These are phyloP conservation scores for Kluyveromyces siamensis DNA, from an alignment of 805 yeast species.

Conservation along the genomic window DNA sequence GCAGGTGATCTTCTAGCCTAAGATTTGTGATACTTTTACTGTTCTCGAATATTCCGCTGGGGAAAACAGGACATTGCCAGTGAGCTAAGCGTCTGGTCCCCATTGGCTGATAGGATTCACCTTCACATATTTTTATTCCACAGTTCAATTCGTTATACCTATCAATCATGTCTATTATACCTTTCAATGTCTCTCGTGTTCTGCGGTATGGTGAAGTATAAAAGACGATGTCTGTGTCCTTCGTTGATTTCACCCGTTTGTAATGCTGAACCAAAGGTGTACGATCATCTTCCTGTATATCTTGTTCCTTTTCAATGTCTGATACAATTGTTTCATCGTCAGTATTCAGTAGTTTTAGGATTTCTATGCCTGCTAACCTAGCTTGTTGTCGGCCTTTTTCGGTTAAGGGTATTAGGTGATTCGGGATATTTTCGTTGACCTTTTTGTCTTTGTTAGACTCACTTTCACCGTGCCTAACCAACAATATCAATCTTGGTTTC, in stretches of 20 bases:
- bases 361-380: slow-evolving; percentile 45
- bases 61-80: slow-evolving; percentile 19
- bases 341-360: slow-evolving; percentile 25
- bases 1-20: slow-evolving; percentile 14
- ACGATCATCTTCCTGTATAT: slow-evolving; percentile 5
- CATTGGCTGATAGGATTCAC: slow-evolving; percentile 18
- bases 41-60: slow-evolving; percentile 24
- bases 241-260: slow-evolving; percentile 29
- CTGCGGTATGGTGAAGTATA: slow-evolving; percentile 82
- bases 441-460: slow-evolving; percentile 82
- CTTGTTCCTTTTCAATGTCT: slow-evolving; percentile 14
- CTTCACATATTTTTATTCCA: slow-evolving; percentile 15
- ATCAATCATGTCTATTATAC: slow-evolving; percentile 49
- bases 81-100: slow-evolving; percentile 21
- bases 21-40: slow-evolving; percentile 5
- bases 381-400: slow-evolving; percentile 62
- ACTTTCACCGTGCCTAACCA: slow-evolving; percentile 88
- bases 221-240: slow-evolving; percentile 56
- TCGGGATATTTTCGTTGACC: slow-evolving; percentile 69
- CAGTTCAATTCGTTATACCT: slow-evolving; percentile 23
- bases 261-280: slow-evolving; percentile 12
- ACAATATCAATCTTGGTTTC: slow-evolving; percentile 52
- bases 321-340: slow-evolving; percentile 16
- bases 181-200: slow-evolving; percentile 76
- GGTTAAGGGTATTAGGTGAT: slow-evolving; percentile 73